Percentiles rank a stretch among this genome's conserved stretches.
Evolutionary conservation across 345 rosid species (phyloP).

Genomic region (Cardiospermum halicacabum): DNA sequence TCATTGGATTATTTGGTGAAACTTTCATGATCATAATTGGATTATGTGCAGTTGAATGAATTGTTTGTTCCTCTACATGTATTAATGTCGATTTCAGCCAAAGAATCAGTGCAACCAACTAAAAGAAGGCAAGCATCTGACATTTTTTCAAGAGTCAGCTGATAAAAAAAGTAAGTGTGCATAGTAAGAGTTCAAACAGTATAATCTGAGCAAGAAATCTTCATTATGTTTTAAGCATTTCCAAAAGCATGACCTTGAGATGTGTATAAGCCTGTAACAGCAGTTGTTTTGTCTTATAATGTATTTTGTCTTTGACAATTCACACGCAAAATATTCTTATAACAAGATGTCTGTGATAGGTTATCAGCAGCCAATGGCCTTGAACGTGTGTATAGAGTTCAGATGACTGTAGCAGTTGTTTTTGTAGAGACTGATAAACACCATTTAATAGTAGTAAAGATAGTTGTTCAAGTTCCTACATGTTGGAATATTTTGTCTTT

Average conservation of each 20-base stretch:
- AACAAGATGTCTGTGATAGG: not conserved
- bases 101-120: no score
- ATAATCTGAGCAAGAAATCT: not conserved
- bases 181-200: not conserved
- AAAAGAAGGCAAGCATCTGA: no score
- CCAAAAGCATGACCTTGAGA: no score
- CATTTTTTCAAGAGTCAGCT: no score
- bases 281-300: no score
- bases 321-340: not conserved
- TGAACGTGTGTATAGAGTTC: not conserved
- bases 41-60: no score
- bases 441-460: not conserved
- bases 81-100: not conserved
- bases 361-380: slow-evolving; percentile 1
- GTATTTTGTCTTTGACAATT: not conserved
- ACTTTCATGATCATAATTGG: no score
- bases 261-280: no score
- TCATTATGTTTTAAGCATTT: not conserved
- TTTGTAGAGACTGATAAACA: no score
- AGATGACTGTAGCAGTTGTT: not conserved
- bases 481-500: not conserved
- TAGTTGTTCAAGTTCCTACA: not conserved
- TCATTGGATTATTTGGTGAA: no score
- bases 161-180: no score
- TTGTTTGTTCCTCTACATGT: not conserved